These are phyloP conservation scores for Acaromyces ingoldii DNA, from an alignment of 1,284 basidiomycete species.

Conservation along the genomic window DNA sequence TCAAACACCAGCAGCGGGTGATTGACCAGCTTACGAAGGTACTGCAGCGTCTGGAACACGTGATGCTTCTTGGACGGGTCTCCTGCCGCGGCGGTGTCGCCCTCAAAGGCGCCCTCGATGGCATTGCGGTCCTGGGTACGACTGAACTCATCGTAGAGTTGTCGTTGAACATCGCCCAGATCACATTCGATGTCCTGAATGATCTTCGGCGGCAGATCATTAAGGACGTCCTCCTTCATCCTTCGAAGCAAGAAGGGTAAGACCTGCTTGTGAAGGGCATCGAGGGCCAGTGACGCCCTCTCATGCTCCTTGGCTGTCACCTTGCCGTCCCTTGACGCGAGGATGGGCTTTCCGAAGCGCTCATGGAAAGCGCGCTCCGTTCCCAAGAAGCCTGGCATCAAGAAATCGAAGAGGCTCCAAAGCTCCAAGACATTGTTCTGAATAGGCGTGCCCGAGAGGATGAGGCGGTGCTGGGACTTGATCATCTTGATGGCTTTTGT, in stretches of 20 bases:
- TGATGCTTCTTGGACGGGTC: conserved; percentile 64
- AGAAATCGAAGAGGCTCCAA: conserved; percentile 97
- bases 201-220: conserved; percentile 97
- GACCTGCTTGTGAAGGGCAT: conserved; percentile 96
- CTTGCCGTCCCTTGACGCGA: conserved; percentile 92
- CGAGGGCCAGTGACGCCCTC: conserved; percentile 73
- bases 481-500: conserved; percentile 92
- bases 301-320: conserved; percentile 78
- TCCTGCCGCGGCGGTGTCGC: conserved; percentile 54
- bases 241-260: conserved; percentile 94
- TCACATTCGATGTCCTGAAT: conserved; percentile 99
- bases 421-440: conserved; percentile 98
- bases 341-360: conserved; percentile 89
- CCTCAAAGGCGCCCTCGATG: conserved; percentile 44
- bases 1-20: conserved; percentile 65
- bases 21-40: conserved; percentile 94
- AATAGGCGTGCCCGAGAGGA: conserved; percentile 94
- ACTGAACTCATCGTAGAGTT: conserved; percentile 76
- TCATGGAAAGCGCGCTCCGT: conserved; percentile 94
- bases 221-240: conserved; percentile 92
- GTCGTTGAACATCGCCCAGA: conserved; percentile 60
- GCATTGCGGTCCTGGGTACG: conserved; percentile 60
- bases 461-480: conserved; percentile 82
- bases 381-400: conserved; percentile 98
- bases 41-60: conserved; percentile 66